These are phyloP conservation scores for Penicillium mononematosum DNA, from an alignment of 495 filamentous ascomycete genomes.

Conservation along the genomic window DNA sequence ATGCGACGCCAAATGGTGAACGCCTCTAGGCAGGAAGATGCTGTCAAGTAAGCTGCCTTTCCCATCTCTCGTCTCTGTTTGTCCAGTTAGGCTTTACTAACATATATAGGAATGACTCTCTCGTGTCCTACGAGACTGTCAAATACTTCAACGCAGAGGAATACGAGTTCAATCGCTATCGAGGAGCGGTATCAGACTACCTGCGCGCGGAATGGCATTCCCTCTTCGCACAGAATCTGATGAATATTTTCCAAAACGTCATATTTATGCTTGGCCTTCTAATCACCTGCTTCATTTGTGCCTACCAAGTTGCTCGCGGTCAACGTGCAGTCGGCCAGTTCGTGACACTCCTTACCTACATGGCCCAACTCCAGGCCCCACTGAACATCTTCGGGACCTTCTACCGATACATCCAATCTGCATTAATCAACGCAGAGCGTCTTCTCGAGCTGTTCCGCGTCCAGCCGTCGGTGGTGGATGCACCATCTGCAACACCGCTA, in stretches of 20 bases:
- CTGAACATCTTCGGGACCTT: constrained; percentile 87
- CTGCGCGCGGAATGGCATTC: constrained; percentile 74
- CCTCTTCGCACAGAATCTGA: constrained; percentile 66
- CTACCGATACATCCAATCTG: constrained; percentile 78
- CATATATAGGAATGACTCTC: constrained; percentile 63
- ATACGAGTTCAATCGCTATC: constrained; percentile 77
- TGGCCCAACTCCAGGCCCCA: constrained; percentile 74
- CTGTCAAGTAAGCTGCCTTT: constrained; percentile 56
- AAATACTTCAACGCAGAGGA: constrained; percentile 89
- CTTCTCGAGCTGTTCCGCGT: constrained; percentile 83
- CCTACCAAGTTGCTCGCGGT: constrained; percentile 70
- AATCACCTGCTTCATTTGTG: constrained; percentile 67
- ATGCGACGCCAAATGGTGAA: constrained; percentile 78
- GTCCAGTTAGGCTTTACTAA: neutral
- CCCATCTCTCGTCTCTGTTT: neutral
- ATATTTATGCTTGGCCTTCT: constrained; percentile 78
- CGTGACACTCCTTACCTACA: constrained; percentile 68
- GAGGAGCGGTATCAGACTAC: constrained; percentile 63
- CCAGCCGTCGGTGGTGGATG: constrained; percentile 71
- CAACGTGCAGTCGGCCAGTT: constrained; percentile 65
- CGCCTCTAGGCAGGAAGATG: constrained; percentile 76
- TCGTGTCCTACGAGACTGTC: constrained; percentile 85
- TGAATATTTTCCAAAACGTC: constrained; percentile 79
- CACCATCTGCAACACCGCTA: constrained; percentile 46
- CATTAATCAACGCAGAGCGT: constrained; percentile 87